Evolutionary conservation across 192 early-diverging fungal genomes (phyloP).

Genomic region (Coemansia brasiliensis): DNA sequence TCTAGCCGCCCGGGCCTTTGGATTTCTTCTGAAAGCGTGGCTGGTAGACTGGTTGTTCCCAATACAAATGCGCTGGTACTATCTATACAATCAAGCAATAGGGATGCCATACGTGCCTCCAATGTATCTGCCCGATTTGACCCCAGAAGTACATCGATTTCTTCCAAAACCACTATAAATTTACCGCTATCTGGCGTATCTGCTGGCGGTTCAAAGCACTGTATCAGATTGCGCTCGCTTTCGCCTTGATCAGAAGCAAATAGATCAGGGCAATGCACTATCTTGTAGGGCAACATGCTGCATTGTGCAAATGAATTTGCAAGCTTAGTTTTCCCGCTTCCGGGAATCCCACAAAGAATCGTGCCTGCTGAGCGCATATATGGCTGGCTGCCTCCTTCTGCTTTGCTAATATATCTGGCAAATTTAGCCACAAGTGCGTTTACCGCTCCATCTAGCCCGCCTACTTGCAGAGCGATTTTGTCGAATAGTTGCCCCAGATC

Average conservation of each 20-base stretch:
- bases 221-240: slow-evolving; percentile 33
- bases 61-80: slow-evolving; percentile 34
- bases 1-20: slow-evolving; percentile 36
- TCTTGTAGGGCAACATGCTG: slow-evolving; percentile 16
- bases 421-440: slow-evolving; percentile 28
- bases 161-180: slow-evolving; percentile 41
- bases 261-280: slow-evolving; percentile 46
- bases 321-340: slow-evolving; percentile 45
- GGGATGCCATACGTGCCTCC: slow-evolving; percentile 44
- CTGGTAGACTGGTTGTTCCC: slow-evolving; percentile 31
- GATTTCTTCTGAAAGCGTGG: slow-evolving; percentile 31
- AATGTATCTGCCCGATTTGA: slow-evolving; percentile 27
- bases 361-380: slow-evolving; percentile 21
- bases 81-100: slow-evolving; percentile 42
- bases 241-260: slow-evolving; percentile 47
- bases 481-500: slow-evolving; percentile 10
- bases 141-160: slow-evolving; percentile 45
- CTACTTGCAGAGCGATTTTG: slow-evolving; percentile 14
- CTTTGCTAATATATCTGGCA: slow-evolving; percentile 12
- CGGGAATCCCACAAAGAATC: slow-evolving; percentile 47
- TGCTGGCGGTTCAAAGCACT: slow-evolving; percentile 17
- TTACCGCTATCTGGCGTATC: neutral
- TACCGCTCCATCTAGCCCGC: slow-evolving; percentile 41
- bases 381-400: neutral
- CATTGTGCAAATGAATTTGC: slow-evolving; percentile 27